A percentile compares a stretch with the other conserved stretches of the same genome.
Evolutionary conservation across 805 yeast genomes (phyloP).

Genomic region (Wickerhamiella australiensis): DNA sequence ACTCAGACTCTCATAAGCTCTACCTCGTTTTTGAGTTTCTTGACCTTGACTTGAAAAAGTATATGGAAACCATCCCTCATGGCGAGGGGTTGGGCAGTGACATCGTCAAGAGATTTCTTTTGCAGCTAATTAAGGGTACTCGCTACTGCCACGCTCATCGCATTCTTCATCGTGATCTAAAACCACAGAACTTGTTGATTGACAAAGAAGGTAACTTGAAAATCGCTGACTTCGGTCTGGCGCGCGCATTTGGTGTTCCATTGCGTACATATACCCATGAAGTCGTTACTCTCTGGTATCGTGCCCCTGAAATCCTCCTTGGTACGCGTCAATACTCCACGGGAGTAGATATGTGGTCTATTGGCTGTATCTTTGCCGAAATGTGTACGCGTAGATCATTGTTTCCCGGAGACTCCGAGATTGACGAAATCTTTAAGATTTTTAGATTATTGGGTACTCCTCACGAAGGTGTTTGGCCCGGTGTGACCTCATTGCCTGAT

Average conservation of each 20-base stretch:
- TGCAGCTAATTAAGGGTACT: conserved; percentile 82
- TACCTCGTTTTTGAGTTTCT: conserved; percentile 88
- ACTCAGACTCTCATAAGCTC: conserved; percentile 82
- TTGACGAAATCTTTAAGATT: conserved; percentile 89
- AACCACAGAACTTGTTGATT: conserved; percentile 90
- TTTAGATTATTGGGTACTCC: conserved; percentile 92
- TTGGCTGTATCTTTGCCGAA: conserved; percentile 95
- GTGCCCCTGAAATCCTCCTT: conserved; percentile 89
- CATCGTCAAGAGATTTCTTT: conserved; percentile 85
- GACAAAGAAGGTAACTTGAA: conserved; percentile 92
- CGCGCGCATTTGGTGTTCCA: conserved; percentile 96
- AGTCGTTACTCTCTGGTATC: conserved; percentile 94
- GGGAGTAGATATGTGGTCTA: conserved; percentile 98
- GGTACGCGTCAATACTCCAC: conserved; percentile 97
- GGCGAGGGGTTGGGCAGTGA: conserved; percentile 82
- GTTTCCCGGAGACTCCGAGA: conserved; percentile 96
- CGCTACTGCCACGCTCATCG: conserved; percentile 90
- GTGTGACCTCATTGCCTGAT: conserved; percentile 80
- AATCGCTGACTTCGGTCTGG: conserved; percentile 86
- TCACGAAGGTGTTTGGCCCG: conserved; percentile 88
- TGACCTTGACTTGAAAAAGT: conserved; percentile 88
- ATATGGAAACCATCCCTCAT: conserved; percentile 90
- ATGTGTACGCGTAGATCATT: conserved; percentile 93
- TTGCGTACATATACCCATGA: conserved; percentile 94
- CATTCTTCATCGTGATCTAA: conserved; percentile 87